These are phyloP conservation scores for Globisporangium cystogenes DNA, from an alignment of 352 stramenopile genomes.

Conservation along the genomic window DNA sequence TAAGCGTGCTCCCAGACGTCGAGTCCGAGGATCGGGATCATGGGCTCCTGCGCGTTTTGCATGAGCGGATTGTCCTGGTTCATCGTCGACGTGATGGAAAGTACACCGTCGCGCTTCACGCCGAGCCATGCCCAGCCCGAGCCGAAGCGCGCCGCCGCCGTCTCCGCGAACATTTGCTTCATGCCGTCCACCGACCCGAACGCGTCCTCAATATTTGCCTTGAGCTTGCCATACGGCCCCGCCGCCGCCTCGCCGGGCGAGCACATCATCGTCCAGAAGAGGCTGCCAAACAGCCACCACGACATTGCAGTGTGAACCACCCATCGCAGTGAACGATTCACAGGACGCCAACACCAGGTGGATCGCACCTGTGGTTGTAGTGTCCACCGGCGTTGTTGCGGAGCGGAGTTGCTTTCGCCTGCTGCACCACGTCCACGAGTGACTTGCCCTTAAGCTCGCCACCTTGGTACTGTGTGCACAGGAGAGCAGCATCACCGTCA, in stretches of 20 bases:
- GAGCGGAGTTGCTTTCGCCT: slow-evolving; percentile 60
- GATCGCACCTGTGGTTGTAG: slow-evolving; percentile 78
- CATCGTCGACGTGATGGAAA: slow-evolving; percentile 93
- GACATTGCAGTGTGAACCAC: slow-evolving; percentile 3
- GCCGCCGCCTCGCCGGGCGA: slow-evolving; percentile 67
- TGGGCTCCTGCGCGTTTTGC: slow-evolving; percentile 50
- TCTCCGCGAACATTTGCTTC: slow-evolving; percentile 86
- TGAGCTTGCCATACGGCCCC: slow-evolving; percentile 65
- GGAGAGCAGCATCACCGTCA: not conserved
- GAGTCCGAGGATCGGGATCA: slow-evolving; percentile 92
- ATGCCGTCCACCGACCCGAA: slow-evolving; percentile 91
- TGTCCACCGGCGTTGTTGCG: slow-evolving; percentile 84
- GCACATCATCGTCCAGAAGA: slow-evolving; percentile 94
- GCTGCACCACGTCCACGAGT: slow-evolving; percentile 74
- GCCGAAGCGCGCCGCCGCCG: slow-evolving; percentile 83
- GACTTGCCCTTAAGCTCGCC: slow-evolving; percentile 66
- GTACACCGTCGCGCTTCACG: slow-evolving; percentile 83
- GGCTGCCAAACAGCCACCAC: slow-evolving; percentile 21
- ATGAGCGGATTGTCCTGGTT: slow-evolving; percentile 94
- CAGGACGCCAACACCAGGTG: no score
- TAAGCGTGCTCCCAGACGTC: slow-evolving; percentile 97
- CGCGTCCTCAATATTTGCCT: slow-evolving; percentile 79
- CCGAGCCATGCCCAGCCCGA: slow-evolving; percentile 90
- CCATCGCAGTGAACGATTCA: no score
- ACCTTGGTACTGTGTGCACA: slow-evolving; percentile 49